Percentiles rank a stretch among this genome's conserved stretches.
These are phyloP conservation scores for Drechslerella dactyloides DNA, from an alignment of 2,329 filamentous ascomycete genomes.

Conservation along the genomic window DNA sequence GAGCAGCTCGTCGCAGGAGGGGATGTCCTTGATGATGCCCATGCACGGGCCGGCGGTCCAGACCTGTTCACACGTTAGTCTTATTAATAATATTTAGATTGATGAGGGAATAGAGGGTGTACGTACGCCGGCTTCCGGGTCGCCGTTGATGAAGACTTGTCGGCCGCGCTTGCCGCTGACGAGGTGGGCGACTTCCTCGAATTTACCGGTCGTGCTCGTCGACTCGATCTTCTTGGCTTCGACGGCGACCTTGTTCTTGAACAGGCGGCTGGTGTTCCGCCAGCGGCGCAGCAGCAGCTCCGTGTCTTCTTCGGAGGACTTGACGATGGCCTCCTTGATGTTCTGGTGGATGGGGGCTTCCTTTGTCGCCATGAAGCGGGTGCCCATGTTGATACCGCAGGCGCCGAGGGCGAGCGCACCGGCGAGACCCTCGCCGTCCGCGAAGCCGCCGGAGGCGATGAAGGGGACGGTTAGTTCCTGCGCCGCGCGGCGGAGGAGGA, in stretches of 20 bases:
- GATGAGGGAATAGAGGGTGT: slow-evolving; percentile 3
- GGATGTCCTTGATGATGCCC: slow-evolving; percentile 81
- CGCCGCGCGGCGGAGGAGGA: slow-evolving; percentile 81
- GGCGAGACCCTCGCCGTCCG: slow-evolving; percentile 89
- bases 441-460: slow-evolving; percentile 94
- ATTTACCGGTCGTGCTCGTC: slow-evolving; percentile 83
- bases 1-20: slow-evolving; percentile 73
- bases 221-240: slow-evolving; percentile 82
- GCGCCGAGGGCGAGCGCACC: slow-evolving; percentile 89
- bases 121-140: slow-evolving; percentile 85
- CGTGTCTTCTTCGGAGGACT: slow-evolving; percentile 87
- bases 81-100: too few relatives aligned
- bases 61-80: slow-evolving; percentile 64
- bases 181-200: slow-evolving; percentile 82
- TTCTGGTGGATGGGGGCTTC: slow-evolving; percentile 91
- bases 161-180: slow-evolving; percentile 90
- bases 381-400: slow-evolving; percentile 97
- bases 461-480: slow-evolving; percentile 86
- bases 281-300: slow-evolving; percentile 76
- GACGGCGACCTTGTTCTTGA: slow-evolving; percentile 84
- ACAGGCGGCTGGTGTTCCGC: slow-evolving; percentile 89
- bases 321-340: slow-evolving; percentile 91
- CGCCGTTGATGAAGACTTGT: slow-evolving; percentile 90
- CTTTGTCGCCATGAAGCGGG: slow-evolving; percentile 93
- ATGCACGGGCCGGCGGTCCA: slow-evolving; percentile 99